Evolutionary conservation across 2,329 filamentous ascomycete genomes (phyloP).

Genomic region (Ascochyta fabae): DNA sequence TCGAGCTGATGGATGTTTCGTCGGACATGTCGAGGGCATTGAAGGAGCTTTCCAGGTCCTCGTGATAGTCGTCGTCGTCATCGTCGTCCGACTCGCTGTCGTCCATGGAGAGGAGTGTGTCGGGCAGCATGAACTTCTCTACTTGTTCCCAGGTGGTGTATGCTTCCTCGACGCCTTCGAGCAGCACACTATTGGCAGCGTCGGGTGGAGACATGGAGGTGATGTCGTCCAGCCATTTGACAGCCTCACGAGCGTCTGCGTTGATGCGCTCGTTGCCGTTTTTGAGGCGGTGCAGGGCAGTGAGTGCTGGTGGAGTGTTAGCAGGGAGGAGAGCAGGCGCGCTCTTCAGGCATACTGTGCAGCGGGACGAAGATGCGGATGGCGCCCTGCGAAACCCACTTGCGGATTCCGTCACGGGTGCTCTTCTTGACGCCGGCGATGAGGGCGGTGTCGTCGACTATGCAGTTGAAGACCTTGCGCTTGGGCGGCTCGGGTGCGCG

Average conservation of each 20-base stretch:
- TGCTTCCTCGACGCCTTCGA: constrained; percentile 57
- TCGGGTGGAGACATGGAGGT: constrained; percentile 53
- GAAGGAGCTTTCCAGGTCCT: constrained; percentile 49
- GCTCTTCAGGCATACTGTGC: constrained; percentile 52
- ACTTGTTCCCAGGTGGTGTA: constrained; percentile 58
- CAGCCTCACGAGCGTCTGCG: constrained; percentile 55
- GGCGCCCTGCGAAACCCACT: constrained; percentile 58
- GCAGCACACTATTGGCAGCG: constrained; percentile 46
- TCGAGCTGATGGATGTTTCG: constrained; percentile 53
- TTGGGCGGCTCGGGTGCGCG: constrained; percentile 39
- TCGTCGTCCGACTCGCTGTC: constrained; percentile 44
- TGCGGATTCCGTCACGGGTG: constrained; percentile 59
- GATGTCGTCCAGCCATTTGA: constrained; percentile 59
- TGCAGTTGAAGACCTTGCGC: constrained; percentile 61
- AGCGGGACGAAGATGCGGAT: constrained; percentile 60
- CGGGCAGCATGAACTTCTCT: constrained; percentile 56
- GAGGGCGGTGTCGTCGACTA: constrained; percentile 59
- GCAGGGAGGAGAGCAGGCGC: constrained; percentile 14
- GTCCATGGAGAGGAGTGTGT: constrained; percentile 58
- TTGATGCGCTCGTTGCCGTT: constrained; percentile 51
- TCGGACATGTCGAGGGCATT: constrained; percentile 46
- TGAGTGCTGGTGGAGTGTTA: constrained; percentile 50
- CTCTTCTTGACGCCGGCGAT: constrained; percentile 59
- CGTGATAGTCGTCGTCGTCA: constrained; percentile 43
- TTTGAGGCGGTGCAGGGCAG: constrained; percentile 55